A percentile compares a stretch with the other conserved stretches of the same genome.
Evolutionary conservation across 202 grass and related monocot species (phyloP).

Genomic region (Carex sylvatica): DNA sequence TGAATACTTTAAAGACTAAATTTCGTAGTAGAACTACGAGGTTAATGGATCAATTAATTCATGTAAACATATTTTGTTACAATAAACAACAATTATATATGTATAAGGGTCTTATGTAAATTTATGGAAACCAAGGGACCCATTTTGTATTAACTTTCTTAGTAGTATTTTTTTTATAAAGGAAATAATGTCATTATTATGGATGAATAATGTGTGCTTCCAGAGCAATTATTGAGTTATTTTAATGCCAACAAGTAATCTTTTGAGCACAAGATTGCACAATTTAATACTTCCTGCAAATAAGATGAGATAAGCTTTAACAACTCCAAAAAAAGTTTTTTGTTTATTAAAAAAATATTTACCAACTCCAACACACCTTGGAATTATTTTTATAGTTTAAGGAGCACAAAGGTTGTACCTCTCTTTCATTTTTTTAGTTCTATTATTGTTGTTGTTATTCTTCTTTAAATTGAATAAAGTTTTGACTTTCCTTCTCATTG

Average conservation of each 20-base stretch:
- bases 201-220: neutral
- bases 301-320: neutral
- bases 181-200: too few relatives aligned
- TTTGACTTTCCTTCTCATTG: neutral
- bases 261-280: neutral
- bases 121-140: too few relatives aligned
- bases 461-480: neutral
- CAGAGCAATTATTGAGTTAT: neutral
- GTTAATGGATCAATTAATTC: too few relatives aligned
- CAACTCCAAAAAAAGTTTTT: neutral
- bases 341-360: neutral
- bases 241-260: neutral
- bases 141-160: too few relatives aligned
- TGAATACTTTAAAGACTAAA: too few relatives aligned
- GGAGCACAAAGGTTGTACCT: too few relatives aligned
- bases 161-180: too few relatives aligned
- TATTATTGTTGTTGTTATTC: neutral
- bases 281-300: neutral
- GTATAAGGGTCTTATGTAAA: too few relatives aligned
- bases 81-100: too few relatives aligned
- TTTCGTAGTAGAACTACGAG: too few relatives aligned
- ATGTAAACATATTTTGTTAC: too few relatives aligned
- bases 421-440: neutral
- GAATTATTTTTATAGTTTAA: neutral
- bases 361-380: neutral